Evolutionary conservation across 1,284 basidiomycete species (phyloP).

Genomic region (Sporisorium graminicola): DNA sequence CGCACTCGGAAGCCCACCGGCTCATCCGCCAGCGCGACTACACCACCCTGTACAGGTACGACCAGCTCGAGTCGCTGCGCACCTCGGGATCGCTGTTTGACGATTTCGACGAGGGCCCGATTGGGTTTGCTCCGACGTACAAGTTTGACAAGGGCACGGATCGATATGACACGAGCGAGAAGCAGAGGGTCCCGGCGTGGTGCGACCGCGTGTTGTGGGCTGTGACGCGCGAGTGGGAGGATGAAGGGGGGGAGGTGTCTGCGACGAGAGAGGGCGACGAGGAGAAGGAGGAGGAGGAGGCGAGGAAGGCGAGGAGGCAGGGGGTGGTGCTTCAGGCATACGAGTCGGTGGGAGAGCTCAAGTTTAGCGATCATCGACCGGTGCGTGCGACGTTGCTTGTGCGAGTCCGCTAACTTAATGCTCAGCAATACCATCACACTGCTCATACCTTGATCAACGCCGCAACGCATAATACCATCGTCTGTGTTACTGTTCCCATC

Average conservation of each 20-base stretch:
- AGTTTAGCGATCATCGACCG: slow-evolving; percentile 51
- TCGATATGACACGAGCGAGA: slow-evolving; percentile 93
- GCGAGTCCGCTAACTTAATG: slow-evolving; percentile 15
- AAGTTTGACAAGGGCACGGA: slow-evolving; percentile 82
- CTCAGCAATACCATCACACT: not conserved
- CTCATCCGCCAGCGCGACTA: slow-evolving; percentile 34
- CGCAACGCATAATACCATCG: not conserved
- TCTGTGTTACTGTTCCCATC: not conserved
- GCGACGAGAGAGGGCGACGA: slow-evolving; percentile 5
- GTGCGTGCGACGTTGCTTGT: slow-evolving; percentile 47
- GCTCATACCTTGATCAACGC: no score
- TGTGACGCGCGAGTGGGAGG: slow-evolving; percentile 43
- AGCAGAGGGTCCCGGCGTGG: slow-evolving; percentile 95
- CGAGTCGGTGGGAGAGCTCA: slow-evolving; percentile 27
- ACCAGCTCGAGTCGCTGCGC: slow-evolving; percentile 71
- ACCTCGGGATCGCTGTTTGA: slow-evolving; percentile 75
- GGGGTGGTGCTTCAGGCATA: slow-evolving; percentile 41
- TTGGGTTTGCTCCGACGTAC: slow-evolving; percentile 90
- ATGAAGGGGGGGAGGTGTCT: not conserved
- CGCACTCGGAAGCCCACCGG: slow-evolving; percentile 82
- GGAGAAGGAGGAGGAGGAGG: not conserved
- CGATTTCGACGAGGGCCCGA: slow-evolving; percentile 87
- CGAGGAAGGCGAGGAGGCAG: slow-evolving; percentile 11
- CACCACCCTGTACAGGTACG: slow-evolving; percentile 78
- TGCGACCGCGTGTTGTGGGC: slow-evolving; percentile 78